Evolutionary conservation across 1,284 basidiomycete genomes (phyloP), one percentile per base, ranked within the genome.

Genomic region (Leccinum cinnamomeum): DNA sequence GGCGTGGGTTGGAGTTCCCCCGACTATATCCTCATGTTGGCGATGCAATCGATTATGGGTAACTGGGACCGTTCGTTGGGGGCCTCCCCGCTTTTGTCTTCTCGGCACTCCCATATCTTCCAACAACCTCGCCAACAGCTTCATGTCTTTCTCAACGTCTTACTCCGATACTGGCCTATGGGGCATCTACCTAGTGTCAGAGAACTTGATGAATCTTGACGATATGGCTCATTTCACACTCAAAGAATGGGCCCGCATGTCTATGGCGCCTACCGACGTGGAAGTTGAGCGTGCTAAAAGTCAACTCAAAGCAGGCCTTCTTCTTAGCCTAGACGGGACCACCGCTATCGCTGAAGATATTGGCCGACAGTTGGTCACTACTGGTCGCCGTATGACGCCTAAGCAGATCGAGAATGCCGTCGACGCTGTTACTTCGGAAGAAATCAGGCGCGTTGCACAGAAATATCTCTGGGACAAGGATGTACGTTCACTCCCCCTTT

Each of bases 11-110:
- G 97, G 97, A 92, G 89, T 73, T 95, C 92, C 39, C 96, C 96
- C 56, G 97, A 99, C 82, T 98, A 98, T 85, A 98, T 94, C 89
- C 94, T 96, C 66, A 97, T 99, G 95, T 89, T 98, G 78, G 96
- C 95, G 73, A 94, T 98, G 88, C 95, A 98, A 79, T 90, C 88
- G 74, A 95, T 99, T 81, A 92, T 99, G 79, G 97, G 97, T 69
- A 99, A 98, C 88, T 99, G 97, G 97, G 97, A 99, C 78, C 91
- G 97, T 72, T 94, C 92, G 62, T 89, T 99, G 71, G 97, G 97
- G 70, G 89, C 95, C 55, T 91, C 93, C 11, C 86, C 94, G 41
- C 83, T 98, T 63, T 88, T 97, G 69, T 95, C 92, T 66, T 97
- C 95, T 61, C 89, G 91, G 64, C 89, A 99, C 65, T 94, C 92